Conservation (phyloP, 2,329 filamentous ascomycete genomes). For the Ceratocystis diversiconidia region DNA sequence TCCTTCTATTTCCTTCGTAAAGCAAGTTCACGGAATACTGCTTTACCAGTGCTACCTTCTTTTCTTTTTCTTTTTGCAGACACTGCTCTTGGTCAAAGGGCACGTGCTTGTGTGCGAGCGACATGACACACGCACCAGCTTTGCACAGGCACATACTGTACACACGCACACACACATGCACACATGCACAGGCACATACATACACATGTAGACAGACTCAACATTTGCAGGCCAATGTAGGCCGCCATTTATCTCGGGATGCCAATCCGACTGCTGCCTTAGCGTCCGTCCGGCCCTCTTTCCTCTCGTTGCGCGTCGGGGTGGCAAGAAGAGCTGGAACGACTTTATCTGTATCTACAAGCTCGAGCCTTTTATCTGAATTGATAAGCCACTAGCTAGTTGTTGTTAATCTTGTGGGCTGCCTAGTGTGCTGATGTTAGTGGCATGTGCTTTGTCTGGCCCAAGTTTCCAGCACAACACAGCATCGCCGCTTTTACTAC, state of each 20-base stretch:
- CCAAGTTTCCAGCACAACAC: neutral
- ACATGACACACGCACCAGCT: slow-evolving; percentile 2
- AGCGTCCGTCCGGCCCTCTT: neutral
- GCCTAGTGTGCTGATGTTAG: neutral
- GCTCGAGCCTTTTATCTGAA: too few species aligned
- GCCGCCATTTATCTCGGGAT: neutral
- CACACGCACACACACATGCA: neutral
- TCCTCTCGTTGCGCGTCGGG: neutral
- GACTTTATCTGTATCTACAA: neutral
- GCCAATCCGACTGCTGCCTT: neutral
- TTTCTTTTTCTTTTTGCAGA: neutral
- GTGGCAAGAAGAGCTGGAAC: neutral
- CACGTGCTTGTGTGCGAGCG: neutral
- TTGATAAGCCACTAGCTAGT: too few species aligned
- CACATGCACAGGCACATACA: too few species aligned
- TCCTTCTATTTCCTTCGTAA: neutral
- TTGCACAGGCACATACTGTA: neutral
- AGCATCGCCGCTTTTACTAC: neutral
- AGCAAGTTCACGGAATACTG: neutral
- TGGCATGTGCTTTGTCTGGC: neutral
- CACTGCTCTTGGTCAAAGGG: neutral
- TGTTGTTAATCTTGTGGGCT: neutral
- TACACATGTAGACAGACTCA: neutral
- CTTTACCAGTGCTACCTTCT: neutral
- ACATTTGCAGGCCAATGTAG: neutral